Percentiles rank a stretch among this genome's conserved stretches.
These are phyloP conservation scores for Penicillium waksmanii DNA, from an alignment of 495 filamentous ascomycete species.

Conservation along the genomic window DNA sequence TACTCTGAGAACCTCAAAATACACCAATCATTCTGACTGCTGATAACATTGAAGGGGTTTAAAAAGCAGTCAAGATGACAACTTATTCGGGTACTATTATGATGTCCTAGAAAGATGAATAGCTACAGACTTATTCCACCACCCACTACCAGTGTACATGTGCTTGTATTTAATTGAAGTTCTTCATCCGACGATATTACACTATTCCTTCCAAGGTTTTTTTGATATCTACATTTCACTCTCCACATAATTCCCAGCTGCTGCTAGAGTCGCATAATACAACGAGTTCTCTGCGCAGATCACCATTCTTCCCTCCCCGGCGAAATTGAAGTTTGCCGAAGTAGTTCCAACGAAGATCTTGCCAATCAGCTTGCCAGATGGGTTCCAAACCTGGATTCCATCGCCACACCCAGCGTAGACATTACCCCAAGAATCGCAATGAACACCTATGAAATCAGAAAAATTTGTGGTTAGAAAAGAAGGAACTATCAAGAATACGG, in stretches of 20 bases:
- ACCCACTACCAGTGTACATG: too few species aligned
- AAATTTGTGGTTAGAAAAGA: constrained; percentile 1
- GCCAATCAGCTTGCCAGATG: constrained; percentile 43
- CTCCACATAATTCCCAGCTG: constrained; percentile 38
- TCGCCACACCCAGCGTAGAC: constrained; percentile 52
- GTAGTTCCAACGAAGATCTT: constrained; percentile 51
- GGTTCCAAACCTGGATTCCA: constrained; percentile 48
- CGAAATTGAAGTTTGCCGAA: constrained; percentile 62
- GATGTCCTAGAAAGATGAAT: too few species aligned
- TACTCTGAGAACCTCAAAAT: too few species aligned
- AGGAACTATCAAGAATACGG: too few species aligned
- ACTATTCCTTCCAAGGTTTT: neutral
- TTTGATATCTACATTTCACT: constrained; percentile 25
- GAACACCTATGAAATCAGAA: constrained; percentile 33
- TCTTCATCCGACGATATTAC: neutral
- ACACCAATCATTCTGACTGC: too few species aligned
- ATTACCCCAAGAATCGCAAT: constrained; percentile 47
- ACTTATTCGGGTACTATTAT: too few species aligned
- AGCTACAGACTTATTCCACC: too few species aligned
- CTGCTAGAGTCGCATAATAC: constrained; percentile 52
- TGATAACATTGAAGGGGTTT: too few species aligned
- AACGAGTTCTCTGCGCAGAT: constrained; percentile 53
- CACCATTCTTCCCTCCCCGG: constrained; percentile 54
- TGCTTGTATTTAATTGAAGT: too few species aligned
- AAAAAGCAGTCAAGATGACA: too few species aligned